These are phyloP conservation scores for Backusella psychrophila DNA, from an alignment of 192 early-diverging fungal species.

Conservation along the genomic window DNA sequence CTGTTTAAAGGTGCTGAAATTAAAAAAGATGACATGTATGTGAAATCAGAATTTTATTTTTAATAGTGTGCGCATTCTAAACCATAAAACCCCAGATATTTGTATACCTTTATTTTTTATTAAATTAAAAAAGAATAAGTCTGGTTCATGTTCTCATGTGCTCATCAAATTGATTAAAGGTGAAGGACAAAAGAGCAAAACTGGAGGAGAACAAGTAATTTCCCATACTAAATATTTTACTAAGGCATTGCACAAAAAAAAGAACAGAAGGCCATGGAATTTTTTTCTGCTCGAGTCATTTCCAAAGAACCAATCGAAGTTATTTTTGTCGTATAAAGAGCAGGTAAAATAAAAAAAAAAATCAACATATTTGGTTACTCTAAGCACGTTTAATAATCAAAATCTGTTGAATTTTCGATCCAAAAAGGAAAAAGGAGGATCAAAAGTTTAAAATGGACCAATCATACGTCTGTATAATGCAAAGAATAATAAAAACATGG, in stretches of 20 bases:
- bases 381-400: not conserved
- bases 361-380: not conserved
- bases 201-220: not conserved
- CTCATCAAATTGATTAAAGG: not conserved
- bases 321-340: not conserved
- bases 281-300: not conserved
- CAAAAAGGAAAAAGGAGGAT: not conserved
- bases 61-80: too few species aligned
- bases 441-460: slow-evolving; percentile 1
- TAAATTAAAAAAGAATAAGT: not conserved
- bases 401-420: not conserved
- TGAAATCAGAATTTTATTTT: too few species aligned
- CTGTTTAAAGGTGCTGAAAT: not conserved
- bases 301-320: not conserved
- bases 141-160: not conserved
- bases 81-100: not conserved
- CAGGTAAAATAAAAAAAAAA: not conserved
- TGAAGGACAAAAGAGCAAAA: not conserved
- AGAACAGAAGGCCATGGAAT: not conserved
- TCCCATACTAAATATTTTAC: not conserved
- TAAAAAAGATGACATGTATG: not conserved
- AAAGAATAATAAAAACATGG: not conserved
- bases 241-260: not conserved
- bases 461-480: not conserved
- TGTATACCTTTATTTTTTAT: not conserved